Conservation (phyloP, 768 basidiomycete genomes). For the Albatrellus ellisii region DNA sequence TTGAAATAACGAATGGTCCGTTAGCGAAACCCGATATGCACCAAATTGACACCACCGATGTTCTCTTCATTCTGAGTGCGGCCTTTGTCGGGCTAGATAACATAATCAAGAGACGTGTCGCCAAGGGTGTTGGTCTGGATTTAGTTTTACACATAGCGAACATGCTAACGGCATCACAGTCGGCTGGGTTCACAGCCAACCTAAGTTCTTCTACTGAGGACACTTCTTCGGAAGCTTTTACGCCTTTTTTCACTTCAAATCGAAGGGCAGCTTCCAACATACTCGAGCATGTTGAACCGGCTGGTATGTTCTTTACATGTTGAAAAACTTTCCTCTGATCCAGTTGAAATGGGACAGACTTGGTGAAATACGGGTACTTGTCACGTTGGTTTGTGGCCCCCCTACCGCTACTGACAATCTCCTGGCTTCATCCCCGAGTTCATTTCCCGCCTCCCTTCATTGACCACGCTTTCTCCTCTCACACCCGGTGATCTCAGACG, state of each 20-base stretch:
- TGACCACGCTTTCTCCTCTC: constrained; percentile 72
- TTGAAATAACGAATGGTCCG: not conserved
- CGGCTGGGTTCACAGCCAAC: constrained; percentile 73
- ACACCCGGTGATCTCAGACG: constrained; percentile 72
- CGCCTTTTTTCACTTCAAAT: constrained; percentile 76
- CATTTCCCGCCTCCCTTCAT: constrained; percentile 84
- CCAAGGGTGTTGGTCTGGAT: constrained; percentile 59
- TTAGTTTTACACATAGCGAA: not conserved
- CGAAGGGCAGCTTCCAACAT: constrained; percentile 36
- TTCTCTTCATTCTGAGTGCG: constrained; percentile 90
- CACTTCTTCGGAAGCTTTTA: constrained; percentile 18
- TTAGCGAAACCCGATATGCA: constrained; percentile 53
- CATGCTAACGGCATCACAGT: constrained; percentile 31
- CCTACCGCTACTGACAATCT: constrained; percentile 1
- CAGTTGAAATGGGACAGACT: too few relatives aligned
- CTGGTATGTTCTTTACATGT: constrained; percentile 27
- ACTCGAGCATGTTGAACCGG: constrained; percentile 61
- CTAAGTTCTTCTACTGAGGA: constrained; percentile 30
- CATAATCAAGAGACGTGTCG: constrained; percentile 64
- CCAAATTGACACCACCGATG: constrained; percentile 78
- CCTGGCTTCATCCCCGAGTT: constrained; percentile 89
- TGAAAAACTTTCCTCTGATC: too few relatives aligned
- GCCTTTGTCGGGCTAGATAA: constrained; percentile 89
- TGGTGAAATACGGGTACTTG: constrained; percentile 67
- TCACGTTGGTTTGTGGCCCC: too few relatives aligned